Base-by-base conservation (phyloP, 495 filamentous ascomycete species). In the Neurospora sp. region DNA sequence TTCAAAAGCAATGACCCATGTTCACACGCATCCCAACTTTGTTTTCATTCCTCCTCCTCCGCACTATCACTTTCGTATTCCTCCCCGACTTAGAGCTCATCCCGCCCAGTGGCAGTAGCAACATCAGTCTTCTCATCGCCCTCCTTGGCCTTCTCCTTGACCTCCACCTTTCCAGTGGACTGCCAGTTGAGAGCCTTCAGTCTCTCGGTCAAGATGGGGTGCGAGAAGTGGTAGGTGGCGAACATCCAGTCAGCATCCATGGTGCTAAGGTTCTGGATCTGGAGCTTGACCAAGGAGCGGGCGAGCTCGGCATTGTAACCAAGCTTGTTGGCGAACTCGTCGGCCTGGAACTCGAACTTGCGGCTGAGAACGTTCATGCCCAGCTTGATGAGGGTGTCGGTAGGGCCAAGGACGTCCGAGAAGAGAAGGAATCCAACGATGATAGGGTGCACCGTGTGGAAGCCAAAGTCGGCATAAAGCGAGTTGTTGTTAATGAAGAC, bases 201-300 rank as follows among this genome's bases (percentile, higher is more conserved):
- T 75, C 96, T 89, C 87, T 99, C 96, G 9, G 94, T 91, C 72
- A 99, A 87, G 76, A 98, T 98, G 1, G 96, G 96, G 83, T 99
- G 96, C 9, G 94, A 97, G 87, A 94, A 97, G 84, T 98, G 93
- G 85, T 98, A 99, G 85, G 91, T 94, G 37, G 96, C 94, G 82
- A 97, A 99, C 85, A 97, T 88, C 92, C 92, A 96, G 81, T 99
- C 96, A 48, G 96, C 96, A 81, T 99, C 96, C 95, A 98, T 98
- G 72, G 92, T 96, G 84, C 93, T 94, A 72, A 99, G 87, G 79
- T 99, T 99, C 84, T 98, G 93, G 81, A 98, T 93, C 82, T 99
- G 96, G 46, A 99, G 92, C 85, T 98, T 99, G 83, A 98, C 92
- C 74, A 99, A 87, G 18, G 93, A 94, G 73, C 89, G 84, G 11